A percentile compares a stretch with the other conserved stretches of the same genome.
Evolutionary conservation across 148 eudicot genomes (phyloP).

Genomic region (Diospyros kaki): DNA sequence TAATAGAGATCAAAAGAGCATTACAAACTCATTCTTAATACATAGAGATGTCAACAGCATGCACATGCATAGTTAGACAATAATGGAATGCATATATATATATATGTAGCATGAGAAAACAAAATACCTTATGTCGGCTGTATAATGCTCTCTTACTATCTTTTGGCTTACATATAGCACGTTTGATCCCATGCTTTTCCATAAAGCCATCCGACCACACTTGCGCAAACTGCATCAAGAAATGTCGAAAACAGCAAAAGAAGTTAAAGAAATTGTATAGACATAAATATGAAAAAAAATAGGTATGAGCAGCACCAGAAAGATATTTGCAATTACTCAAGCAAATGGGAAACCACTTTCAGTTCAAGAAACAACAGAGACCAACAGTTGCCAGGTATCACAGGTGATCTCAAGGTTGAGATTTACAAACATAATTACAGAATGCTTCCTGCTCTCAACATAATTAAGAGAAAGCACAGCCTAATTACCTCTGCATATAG

Average conservation of each 20-base stretch:
- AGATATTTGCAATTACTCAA: not conserved
- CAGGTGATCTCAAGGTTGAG: no score
- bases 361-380: not conserved
- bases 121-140: conserved; percentile 59
- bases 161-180: conserved; percentile 90
- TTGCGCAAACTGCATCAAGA: conserved; percentile 70
- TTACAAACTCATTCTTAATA: no score
- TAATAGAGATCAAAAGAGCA: no score
- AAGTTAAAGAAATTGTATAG: not conserved
- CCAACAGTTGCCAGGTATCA: not conserved
- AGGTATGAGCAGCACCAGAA: not conserved
- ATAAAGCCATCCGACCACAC: conserved; percentile 89
- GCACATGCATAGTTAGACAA: not conserved
- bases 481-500: conserved; percentile 67
- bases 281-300: not conserved
- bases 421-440: not conserved
- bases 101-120: not conserved
- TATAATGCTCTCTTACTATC: conserved; percentile 56
- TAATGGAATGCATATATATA: not conserved
- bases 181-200: conserved; percentile 95
- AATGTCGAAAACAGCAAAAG: not conserved
- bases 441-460: not conserved
- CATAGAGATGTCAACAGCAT: no score
- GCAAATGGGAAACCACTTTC: not conserved
- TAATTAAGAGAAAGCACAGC: conserved; percentile 3